These are phyloP conservation scores for Lactifluus subvellereus DNA, from an alignment of 768 basidiomycete species.

Conservation along the genomic window DNA sequence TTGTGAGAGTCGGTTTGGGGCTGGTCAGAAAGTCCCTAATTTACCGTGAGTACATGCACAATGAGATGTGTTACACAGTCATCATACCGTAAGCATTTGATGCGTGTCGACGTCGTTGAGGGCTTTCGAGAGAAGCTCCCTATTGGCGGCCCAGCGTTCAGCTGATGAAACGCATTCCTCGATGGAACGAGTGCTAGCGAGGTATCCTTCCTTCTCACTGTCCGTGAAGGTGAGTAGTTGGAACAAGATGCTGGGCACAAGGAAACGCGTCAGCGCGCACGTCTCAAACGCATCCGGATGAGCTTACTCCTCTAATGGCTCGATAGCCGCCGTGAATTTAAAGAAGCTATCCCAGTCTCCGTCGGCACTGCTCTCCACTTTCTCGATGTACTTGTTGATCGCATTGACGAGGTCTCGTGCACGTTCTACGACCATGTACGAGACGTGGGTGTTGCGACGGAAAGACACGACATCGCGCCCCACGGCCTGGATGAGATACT, in stretches of 20 bases:
- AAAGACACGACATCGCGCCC: conserved; percentile 20
- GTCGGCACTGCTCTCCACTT: conserved; percentile 5
- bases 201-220: conserved; percentile 14
- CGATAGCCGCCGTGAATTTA: conserved; percentile 23
- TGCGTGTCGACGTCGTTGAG: conserved; percentile 2
- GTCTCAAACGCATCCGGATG: neutral
- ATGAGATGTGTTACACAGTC: neutral
- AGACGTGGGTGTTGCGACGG: conserved; percentile 24
- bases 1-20: neutral
- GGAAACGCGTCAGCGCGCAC: neutral
- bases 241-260: conserved; percentile 11
- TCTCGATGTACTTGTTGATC: conserved; percentile 20
- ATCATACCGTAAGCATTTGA: conserved; percentile 3
- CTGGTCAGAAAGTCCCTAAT: neutral
- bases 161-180: neutral
- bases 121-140: neutral
- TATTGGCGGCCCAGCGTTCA: conserved; percentile 9
- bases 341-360: conserved; percentile 22
- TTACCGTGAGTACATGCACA: neutral
- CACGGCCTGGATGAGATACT: conserved; percentile 17
- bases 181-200: neutral
- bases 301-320: conserved; percentile 24
- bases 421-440: conserved; percentile 22
- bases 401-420: conserved; percentile 19
- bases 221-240: conserved; percentile 3